Base-by-base conservation (phyloP, 306 rosid species). In the Lathyrus aphaca region DNA sequence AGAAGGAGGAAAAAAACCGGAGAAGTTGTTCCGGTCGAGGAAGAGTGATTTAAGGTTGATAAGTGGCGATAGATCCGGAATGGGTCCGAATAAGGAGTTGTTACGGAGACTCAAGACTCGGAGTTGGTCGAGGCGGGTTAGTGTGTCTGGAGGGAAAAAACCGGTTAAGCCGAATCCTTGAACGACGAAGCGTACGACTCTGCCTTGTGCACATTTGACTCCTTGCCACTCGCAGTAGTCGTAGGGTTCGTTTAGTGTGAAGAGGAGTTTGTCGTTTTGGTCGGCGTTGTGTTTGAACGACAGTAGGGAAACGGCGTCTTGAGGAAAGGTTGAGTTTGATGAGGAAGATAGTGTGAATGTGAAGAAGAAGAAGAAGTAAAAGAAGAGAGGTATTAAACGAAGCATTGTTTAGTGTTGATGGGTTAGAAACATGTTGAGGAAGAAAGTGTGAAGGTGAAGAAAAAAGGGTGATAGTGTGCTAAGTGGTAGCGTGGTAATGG, bases 201-300 rank as follows among this genome's bases (percentile, higher is more conserved):
- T 88, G 29, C 88, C 88, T 15, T 90, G 97, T 1, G 81, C 75
- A 65, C 98, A 93, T 42, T 88, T 93, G 10, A 93, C 97, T 29
- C 98, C 98, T 39, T 79, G 84, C 97, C 98, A 93, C 48, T 83
- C 74, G 67, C 98, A 93, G 80, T 86, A 93, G 75, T 88, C 97
- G 76, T 77, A 85, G 10, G 75, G 87, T 77, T 90, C 96, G 64
- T 86, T 80, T 6, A 88, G 83, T 0, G 72, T 10, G 83, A 73
- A 93, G 49, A 90, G 81, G 40, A 93, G 97, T 53, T 57, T 82
- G 96, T 85, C 68, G 86, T 80, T 68, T 50, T 79, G 80, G 88
- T 93, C 98, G n/a, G 94, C 93, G 75, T 83, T 67, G 4, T 84
- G 80, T 35, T 90, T 90, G 83, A 93, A 93, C 2, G 90, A 68